Percentiles rank a stretch among this genome's conserved stretches.
phyloP scores from a whole-genome alignment of 106 monocot species.

The Xerophyta viscosa region DNA sequence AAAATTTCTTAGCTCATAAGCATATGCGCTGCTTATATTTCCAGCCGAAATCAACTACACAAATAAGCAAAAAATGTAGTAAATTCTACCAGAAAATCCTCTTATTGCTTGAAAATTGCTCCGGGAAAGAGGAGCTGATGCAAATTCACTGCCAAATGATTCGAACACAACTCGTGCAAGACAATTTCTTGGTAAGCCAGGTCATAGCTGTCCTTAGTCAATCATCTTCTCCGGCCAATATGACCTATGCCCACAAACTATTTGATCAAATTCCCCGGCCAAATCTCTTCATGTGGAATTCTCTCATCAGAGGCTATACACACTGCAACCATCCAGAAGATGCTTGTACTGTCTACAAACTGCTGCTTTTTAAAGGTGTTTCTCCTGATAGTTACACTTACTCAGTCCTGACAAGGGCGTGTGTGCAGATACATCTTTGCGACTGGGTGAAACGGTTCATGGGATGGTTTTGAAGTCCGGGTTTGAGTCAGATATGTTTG shows the following conservation, averaged over 20 bases:
- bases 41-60: slow-evolving; percentile 10
- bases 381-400: slow-evolving; percentile 39
- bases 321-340: slow-evolving; percentile 6
- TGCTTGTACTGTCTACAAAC: slow-evolving; percentile 20
- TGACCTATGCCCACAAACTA: slow-evolving; percentile 27
- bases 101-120: slow-evolving; percentile 22
- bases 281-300: slow-evolving; percentile 42
- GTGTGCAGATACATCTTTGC: slow-evolving; percentile 9
- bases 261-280: slow-evolving; percentile 36
- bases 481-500: slow-evolving; percentile 28
- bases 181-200: slow-evolving; percentile 19
- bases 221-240: not conserved
- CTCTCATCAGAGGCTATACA: slow-evolving; percentile 35
- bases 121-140: slow-evolving; percentile 13
- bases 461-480: slow-evolving; percentile 26
- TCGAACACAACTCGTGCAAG: slow-evolving; percentile 23
- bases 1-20: not conserved
- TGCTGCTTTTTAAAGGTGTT: slow-evolving; percentile 22
- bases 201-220: slow-evolving; percentile 23
- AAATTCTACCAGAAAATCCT: slow-evolving; percentile 7
- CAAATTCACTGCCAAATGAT: slow-evolving; percentile 37
- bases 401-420: slow-evolving; percentile 26
- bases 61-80: slow-evolving; percentile 15
- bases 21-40: slow-evolving; percentile 30
- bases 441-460: slow-evolving; percentile 24